Conservation (phyloP, 768 basidiomycete genomes). For the Pholiota conissans region DNA sequence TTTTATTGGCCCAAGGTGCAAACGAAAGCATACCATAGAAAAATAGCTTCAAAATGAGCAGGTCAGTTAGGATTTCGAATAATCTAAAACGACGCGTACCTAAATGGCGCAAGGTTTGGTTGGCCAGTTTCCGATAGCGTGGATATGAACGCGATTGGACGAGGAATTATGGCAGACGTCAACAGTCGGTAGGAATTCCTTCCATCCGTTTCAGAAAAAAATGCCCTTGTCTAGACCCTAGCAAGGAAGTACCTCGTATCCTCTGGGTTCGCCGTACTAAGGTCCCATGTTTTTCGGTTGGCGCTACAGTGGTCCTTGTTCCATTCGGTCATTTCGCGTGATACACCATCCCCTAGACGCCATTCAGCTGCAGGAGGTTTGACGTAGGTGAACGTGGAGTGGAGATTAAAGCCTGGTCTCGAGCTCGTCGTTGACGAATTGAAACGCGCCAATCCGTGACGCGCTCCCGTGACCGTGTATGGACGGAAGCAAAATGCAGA, state of each 20-base stretch:
- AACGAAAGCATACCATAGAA: constrained; percentile 45
- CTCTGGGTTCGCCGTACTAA: constrained; percentile 21
- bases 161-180: constrained; percentile 59
- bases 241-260: constrained; percentile 10
- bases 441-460: constrained; percentile 1
- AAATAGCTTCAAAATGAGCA: constrained; percentile 47
- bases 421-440: constrained; percentile 7
- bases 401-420: constrained; percentile 23
- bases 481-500: not conserved
- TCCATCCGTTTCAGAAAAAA: not conserved
- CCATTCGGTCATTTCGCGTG: constrained; percentile 11
- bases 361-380: constrained; percentile 40
- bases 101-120: constrained; percentile 68
- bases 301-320: constrained; percentile 28
- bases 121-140: constrained; percentile 49
- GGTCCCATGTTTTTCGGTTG: constrained; percentile 37
- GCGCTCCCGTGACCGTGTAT: constrained; percentile 14
- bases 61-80: constrained; percentile 1
- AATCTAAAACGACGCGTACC: constrained; percentile 32
- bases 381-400: constrained; percentile 32
- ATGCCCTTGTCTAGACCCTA: not conserved
- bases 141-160: constrained; percentile 71
- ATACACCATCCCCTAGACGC: constrained; percentile 41
- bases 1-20: not conserved
- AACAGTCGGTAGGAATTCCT: constrained; percentile 50